phyloP scores from a whole-genome alignment of 305 asterid species.

The Ajuga reptans region DNA sequence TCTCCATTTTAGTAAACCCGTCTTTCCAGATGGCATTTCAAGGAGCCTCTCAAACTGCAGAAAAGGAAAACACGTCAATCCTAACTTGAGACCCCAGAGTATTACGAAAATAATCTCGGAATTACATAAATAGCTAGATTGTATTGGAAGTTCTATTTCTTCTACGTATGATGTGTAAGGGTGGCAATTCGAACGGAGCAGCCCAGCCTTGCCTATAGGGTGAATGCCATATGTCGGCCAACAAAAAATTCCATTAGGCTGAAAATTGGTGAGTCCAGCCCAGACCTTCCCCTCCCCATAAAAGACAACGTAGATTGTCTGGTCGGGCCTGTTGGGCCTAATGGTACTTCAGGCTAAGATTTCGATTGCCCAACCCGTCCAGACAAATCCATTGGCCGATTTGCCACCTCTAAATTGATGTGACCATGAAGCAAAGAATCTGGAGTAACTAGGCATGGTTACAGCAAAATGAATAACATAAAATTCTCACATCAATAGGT shows the following conservation, averaged over 20 bases:
- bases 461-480: background rate
- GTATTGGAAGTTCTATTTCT: background rate
- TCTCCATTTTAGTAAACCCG: constrained; percentile 37
- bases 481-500: constrained; percentile 55
- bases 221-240: no score
- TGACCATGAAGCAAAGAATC: background rate
- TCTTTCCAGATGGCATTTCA: constrained; percentile 40
- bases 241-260: no score
- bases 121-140: background rate
- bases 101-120: background rate
- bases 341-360: no score
- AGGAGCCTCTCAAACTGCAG: constrained; percentile 54
- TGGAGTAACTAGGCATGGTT: background rate
- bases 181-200: no score
- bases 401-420: no score
- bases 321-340: no score
- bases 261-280: no score
- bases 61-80: background rate
- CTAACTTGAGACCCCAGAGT: background rate
- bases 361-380: no score
- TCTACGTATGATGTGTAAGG: background rate
- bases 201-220: no score
- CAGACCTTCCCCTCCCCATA: no score
- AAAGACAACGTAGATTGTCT: no score
- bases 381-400: no score